Percentiles rank a stretch among this genome's conserved stretches.
Evolutionary conservation across 345 rosid genomes (phyloP).

Genomic region (Ailanthus altissimus): DNA sequence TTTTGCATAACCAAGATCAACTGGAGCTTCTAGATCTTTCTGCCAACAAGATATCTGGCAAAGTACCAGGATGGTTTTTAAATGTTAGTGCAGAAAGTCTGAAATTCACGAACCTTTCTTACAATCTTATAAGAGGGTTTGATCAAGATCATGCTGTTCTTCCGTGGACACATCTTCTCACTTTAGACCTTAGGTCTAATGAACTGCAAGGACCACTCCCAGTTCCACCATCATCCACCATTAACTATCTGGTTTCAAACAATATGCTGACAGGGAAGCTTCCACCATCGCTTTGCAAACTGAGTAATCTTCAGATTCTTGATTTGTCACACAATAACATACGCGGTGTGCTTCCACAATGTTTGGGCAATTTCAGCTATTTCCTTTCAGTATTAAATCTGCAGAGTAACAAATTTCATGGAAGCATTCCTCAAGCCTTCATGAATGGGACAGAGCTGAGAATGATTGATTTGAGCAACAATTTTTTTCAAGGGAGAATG

Average conservation of each 20-base stretch:
- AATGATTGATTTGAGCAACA: constrained; percentile 25
- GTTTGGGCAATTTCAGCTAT: constrained; percentile 19
- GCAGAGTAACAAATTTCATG: constrained; percentile 19
- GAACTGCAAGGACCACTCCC: constrained; percentile 17
- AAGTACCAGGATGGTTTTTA: not conserved
- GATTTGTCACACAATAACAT: constrained; percentile 30
- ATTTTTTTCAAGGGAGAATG: constrained; percentile 14
- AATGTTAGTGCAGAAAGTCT: not conserved
- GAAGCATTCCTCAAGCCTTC: constrained; percentile 15
- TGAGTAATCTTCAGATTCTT: not conserved
- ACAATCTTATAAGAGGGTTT: constrained; percentile 15
- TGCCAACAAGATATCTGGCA: constrained; percentile 22
- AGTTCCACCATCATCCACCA: not conserved
- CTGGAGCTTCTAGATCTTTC: constrained; percentile 15
- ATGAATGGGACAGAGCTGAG: not conserved
- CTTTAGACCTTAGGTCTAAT: not conserved
- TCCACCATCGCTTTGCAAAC: constrained; percentile 20
- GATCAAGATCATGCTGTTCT: not conserved
- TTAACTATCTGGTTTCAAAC: not conserved
- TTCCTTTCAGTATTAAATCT: not conserved
- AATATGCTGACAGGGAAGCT: constrained; percentile 26
- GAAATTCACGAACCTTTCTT: not conserved
- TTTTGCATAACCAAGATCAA: too few relatives aligned
- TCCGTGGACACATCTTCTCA: not conserved
- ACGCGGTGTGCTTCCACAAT: constrained; percentile 27